Evolutionary conservation across 306 rosid species (phyloP), one percentile per base, ranked within the genome.

Genomic region (Sophora flavescens): DNA sequence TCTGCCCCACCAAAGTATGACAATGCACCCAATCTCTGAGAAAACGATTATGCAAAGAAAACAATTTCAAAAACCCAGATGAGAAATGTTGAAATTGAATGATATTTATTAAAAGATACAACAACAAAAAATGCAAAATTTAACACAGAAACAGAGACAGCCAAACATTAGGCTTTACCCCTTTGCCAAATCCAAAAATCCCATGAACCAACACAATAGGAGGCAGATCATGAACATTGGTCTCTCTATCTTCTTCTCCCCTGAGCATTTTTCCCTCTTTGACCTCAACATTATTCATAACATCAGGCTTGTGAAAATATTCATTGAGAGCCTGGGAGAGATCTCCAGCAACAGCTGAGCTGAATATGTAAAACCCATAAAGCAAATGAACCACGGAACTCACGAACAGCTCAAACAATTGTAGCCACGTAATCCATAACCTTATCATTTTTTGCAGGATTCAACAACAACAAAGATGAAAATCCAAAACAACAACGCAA

Each of bases 1-100:
- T 96, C 99, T 3, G 99, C 99, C 71, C 99, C 99, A 13, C 80
- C 99, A 63, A 96, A 96, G 72, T 96, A 96, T 5, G 99, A 96
- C 28, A 92, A 79, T 52, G 86, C 91, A 18, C 99, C 99, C 78
- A 96, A 82, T 78, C 89, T 90, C 99, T 96, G 77, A 78, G 13
- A 72, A 42, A 17, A 32, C 13, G 1, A 44, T 0, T 1, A 35
- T n/a, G n/a, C 11, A 50, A 41, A 68, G n/a, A 17, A 52, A 32
- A 65, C 8, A 59, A 61, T 38, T 38, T 53, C 8, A 72, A 36
- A 41, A 70, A 39, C 48, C 66, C 44, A 60, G 4, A 54, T 35
- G 7, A 16, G 47, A n/a, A 16, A 18, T 0, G 26, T 6, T 47
- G 52, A 47, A 47, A 47, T 13, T 47, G 16, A 75, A 56, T 6